Evolutionary conservation across 2,329 filamentous ascomycete genomes (phyloP).

Genomic region (Colletotrichum tofieldiae): DNA sequence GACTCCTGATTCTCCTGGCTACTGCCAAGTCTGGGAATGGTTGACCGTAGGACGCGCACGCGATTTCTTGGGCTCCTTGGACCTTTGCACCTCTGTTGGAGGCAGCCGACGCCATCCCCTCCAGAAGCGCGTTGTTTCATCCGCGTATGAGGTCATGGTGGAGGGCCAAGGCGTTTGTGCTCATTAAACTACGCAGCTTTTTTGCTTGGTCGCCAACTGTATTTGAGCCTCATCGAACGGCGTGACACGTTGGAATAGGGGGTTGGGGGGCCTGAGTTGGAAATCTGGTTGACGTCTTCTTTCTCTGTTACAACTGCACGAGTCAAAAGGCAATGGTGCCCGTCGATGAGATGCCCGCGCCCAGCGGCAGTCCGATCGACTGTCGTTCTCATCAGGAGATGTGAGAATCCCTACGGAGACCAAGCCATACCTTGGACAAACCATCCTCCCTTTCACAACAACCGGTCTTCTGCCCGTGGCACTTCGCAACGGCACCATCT

Average conservation of each 20-base stretch:
- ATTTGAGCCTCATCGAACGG: constrained; percentile 27
- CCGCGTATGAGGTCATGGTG: constrained; percentile 43
- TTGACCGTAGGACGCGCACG: background rate
- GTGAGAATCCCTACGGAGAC: background rate
- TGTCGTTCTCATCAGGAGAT: background rate
- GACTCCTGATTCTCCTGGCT: background rate
- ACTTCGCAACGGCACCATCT: background rate
- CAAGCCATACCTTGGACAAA: background rate
- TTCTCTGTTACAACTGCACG: background rate
- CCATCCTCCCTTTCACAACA: background rate
- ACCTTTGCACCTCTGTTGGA: background rate
- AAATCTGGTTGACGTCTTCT: background rate
- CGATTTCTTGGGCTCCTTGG: background rate
- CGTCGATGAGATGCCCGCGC: background rate
- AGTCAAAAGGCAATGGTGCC: background rate
- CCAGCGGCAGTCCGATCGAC: background rate
- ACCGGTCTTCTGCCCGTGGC: background rate
- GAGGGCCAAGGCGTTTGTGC: constrained; percentile 29
- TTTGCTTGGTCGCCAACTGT: constrained; percentile 5
- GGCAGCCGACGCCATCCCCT: constrained; percentile 21
- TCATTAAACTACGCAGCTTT: background rate
- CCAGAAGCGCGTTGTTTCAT: constrained; percentile 37
- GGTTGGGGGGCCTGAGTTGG: too few relatives aligned
- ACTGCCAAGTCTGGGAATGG: background rate
- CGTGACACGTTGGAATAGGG: background rate